A percentile compares a stretch with the other conserved stretches of the same genome.
These are phyloP conservation scores for Cryptosporidium tyzzeri DNA, from an alignment of 169 alveolate genomes.

Conservation along the genomic window DNA sequence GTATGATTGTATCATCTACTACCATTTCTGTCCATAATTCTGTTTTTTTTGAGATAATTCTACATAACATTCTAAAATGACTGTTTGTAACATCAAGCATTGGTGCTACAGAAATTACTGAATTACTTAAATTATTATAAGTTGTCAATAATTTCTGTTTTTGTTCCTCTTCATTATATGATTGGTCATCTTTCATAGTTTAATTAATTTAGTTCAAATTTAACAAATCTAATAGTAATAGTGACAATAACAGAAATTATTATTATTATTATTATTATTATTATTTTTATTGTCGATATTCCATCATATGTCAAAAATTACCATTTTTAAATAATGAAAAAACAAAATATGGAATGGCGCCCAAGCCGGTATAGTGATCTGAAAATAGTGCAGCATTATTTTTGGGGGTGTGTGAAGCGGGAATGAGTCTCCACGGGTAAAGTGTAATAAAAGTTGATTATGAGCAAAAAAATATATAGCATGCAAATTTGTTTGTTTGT, in stretches of 20 bases:
- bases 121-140: slow-evolving; percentile 29
- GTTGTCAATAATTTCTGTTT: too few relatives aligned
- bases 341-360: not conserved
- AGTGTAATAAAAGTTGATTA: not conserved
- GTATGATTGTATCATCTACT: slow-evolving; percentile 86
- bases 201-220: too few relatives aligned
- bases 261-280: too few relatives aligned
- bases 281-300: too few relatives aligned
- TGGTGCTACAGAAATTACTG: slow-evolving; percentile 92
- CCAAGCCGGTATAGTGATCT: not conserved
- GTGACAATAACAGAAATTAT: too few relatives aligned
- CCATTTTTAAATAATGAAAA: not conserved
- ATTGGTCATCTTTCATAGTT: not conserved
- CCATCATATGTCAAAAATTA: not conserved
- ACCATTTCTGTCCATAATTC: slow-evolving; percentile 95
- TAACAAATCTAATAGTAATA: not conserved
- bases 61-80: slow-evolving; percentile 89
- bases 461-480: not conserved
- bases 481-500: too few relatives aligned
- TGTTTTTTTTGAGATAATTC: slow-evolving; percentile 88
- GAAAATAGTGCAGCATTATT: not conserved
- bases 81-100: slow-evolving; percentile 94
- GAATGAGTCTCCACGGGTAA: not conserved
- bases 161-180: too few relatives aligned
- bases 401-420: not conserved